Percentiles rank a stretch among this genome's conserved stretches.
These are phyloP conservation scores for Trypanosomatidae sp. DNA, from an alignment of 208 protist genomes.

Conservation along the genomic window DNA sequence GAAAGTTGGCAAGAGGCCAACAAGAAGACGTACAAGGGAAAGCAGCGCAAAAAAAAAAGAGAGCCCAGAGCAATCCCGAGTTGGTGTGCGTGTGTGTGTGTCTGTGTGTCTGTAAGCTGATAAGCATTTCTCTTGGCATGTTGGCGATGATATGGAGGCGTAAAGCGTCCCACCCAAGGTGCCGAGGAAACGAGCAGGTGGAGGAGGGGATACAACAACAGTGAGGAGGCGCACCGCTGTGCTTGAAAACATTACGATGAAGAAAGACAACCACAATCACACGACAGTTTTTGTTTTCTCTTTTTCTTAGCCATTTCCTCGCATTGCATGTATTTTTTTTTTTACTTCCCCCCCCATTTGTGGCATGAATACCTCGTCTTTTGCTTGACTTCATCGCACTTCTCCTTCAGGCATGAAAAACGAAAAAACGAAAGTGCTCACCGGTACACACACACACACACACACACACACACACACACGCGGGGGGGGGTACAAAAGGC, in stretches of 20 bases:
- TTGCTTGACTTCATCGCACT: too few relatives aligned
- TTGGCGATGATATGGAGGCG: too few relatives aligned
- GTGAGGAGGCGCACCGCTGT: neutral
- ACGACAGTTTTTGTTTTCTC: neutral
- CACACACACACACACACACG: neutral
- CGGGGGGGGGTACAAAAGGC: conserved; percentile 5
- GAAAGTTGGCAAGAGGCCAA: neutral
- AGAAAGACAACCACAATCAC: neutral
- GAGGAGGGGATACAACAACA: neutral
- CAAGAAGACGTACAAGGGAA: conserved; percentile 3
- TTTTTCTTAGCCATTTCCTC: neutral
- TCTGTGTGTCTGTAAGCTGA: too few relatives aligned
- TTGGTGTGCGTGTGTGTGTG: too few relatives aligned
- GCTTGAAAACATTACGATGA: too few relatives aligned
- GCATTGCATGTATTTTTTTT: neutral
- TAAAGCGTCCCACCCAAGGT: too few relatives aligned
- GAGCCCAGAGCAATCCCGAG: neutral
- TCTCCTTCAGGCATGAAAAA: neutral
- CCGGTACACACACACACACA: neutral
- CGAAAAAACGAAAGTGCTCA: neutral
- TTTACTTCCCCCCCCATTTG: neutral
- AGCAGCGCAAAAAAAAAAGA: neutral
- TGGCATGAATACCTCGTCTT: neutral
- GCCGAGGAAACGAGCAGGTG: too few relatives aligned
- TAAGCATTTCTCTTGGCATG: too few relatives aligned